Conservation (phyloP, 1,284 basidiomycete genomes). For the Apiotrichum gamsii region DNA sequence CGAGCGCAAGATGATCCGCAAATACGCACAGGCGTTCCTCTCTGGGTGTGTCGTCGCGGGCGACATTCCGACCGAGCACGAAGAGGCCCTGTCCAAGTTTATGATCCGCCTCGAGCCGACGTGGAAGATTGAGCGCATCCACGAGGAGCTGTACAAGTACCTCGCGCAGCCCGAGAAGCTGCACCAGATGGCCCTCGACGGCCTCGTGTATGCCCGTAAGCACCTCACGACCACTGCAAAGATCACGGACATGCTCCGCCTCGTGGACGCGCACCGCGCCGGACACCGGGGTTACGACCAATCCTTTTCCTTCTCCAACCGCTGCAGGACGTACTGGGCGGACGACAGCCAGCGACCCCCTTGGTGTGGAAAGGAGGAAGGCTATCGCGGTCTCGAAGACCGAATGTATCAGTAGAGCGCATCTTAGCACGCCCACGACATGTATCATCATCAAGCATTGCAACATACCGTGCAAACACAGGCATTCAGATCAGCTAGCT, state of each 20-base stretch:
- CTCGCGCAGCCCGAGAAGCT: slow-evolving; percentile 34
- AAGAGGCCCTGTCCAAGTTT: slow-evolving; percentile 34
- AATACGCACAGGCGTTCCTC: slow-evolving; percentile 45
- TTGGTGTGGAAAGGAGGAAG: slow-evolving; percentile 6
- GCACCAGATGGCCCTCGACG: slow-evolving; percentile 41
- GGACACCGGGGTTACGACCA: slow-evolving; percentile 39
- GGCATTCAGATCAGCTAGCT: no score
- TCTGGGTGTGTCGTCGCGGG: slow-evolving; percentile 44
- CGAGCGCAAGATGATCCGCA: slow-evolving; percentile 47
- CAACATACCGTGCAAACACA: no score
- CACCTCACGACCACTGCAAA: slow-evolving; percentile 42
- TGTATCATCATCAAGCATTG: no score
- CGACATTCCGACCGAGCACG: slow-evolving; percentile 46
- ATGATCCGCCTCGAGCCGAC: slow-evolving; percentile 36
- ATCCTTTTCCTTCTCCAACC: slow-evolving; percentile 28
- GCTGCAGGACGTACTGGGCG: slow-evolving; percentile 41
- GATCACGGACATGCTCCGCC: slow-evolving; percentile 32
- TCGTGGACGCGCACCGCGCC: slow-evolving; percentile 34
- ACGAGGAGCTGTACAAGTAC: slow-evolving; percentile 27
- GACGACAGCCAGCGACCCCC: slow-evolving; percentile 25
- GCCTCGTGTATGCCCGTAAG: slow-evolving; percentile 38
- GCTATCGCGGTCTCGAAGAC: slow-evolving; percentile 10
- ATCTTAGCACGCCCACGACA: not conserved
- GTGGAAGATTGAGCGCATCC: slow-evolving; percentile 39
- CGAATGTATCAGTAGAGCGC: not conserved